These are phyloP conservation scores for Lepiota venenata DNA, from an alignment of 768 basidiomycete species.

Conservation along the genomic window DNA sequence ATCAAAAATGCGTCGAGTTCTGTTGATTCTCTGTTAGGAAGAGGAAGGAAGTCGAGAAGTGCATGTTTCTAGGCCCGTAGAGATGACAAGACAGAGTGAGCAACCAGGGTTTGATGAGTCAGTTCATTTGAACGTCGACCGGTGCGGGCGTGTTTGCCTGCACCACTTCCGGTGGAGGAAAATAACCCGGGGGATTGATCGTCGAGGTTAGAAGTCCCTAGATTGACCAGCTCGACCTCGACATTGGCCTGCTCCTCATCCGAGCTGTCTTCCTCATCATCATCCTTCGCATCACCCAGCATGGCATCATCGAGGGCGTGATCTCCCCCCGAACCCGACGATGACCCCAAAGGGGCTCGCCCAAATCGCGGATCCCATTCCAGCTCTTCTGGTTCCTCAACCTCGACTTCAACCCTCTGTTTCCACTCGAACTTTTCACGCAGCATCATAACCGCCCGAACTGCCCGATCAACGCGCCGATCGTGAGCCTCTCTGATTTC, in stretches of 20 bases:
- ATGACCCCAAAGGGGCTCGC: slow-evolving; percentile 18
- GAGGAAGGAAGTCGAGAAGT: too few species aligned
- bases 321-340: slow-evolving; percentile 2
- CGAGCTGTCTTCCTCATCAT: slow-evolving; percentile 25
- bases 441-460: slow-evolving; percentile 76
- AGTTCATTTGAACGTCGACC: not conserved
- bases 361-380: slow-evolving; percentile 61
- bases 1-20: too few species aligned
- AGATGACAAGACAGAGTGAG: not conserved
- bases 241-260: slow-evolving; percentile 26
- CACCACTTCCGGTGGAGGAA: slow-evolving; percentile 4
- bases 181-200: slow-evolving; percentile 8
- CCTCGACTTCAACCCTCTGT: slow-evolving; percentile 73
- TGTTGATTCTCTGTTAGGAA: too few species aligned
- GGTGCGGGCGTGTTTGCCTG: not conserved
- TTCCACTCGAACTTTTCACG: slow-evolving; percentile 82
- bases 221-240: slow-evolving; percentile 18
- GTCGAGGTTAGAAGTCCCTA: too few species aligned
- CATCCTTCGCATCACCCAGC: slow-evolving; percentile 25
- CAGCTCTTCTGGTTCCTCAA: slow-evolving; percentile 76
- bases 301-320: slow-evolving; percentile 21
- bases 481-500: slow-evolving; percentile 72
- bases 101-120: not conserved
- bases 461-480: slow-evolving; percentile 68
- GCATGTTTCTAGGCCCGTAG: too few species aligned